Base-by-base conservation (phyloP, 192 early-diverging fungal genomes). In the Coemansia pectinata region DNA sequence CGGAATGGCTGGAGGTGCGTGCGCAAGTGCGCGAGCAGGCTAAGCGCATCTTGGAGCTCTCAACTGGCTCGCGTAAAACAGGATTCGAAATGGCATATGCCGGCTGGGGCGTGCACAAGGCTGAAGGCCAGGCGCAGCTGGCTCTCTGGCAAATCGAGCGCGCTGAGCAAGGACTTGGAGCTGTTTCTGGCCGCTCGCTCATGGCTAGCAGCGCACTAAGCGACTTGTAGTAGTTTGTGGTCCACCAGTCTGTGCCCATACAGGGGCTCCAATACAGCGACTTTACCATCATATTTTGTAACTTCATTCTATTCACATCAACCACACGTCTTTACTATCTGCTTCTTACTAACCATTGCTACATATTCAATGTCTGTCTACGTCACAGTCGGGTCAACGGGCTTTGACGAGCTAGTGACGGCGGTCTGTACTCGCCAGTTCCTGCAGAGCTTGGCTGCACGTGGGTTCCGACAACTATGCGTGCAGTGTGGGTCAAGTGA, bases 311-410 rank as follows among this genome's bases (percentile, higher is more conserved):
- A 39, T 39, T 39, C 10, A 7, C 15, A 42, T 42, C 4, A 42
- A 42, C 41, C 41, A 42, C 41, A 2, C 41, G 14, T 10, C 21
- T 17, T n/a, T 48, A n/a, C 17, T 21, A 10, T 23, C 5, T 21
- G 17, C 19, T 48, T 10, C 1, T 21, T 29, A 17, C 21, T 23
- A 21, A 21, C 15, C 10, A 42, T 55, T 63, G 21, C 34, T 42
- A 14, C 12, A n/a, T 63, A 31, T 3, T 48, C 27, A 17, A 79
- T 74, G 72, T 70, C 76, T 14, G 85, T 90, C 4, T 94, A 95
- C 69, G 89, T 95, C 29, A 96, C 95, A 0, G 95, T 98, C 12
- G 96, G 96, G n/a, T 92, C 94, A 17, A 96, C 95, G 2, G 89
- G 90, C 0, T 98, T 98, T 67, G 92, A 95, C 66, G 82, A 85